Evolutionary conservation across 2,329 filamentous ascomycete species (phyloP), one percentile per base, ranked within the genome.

Genomic region (Neophaeococcomyces aloes): DNA sequence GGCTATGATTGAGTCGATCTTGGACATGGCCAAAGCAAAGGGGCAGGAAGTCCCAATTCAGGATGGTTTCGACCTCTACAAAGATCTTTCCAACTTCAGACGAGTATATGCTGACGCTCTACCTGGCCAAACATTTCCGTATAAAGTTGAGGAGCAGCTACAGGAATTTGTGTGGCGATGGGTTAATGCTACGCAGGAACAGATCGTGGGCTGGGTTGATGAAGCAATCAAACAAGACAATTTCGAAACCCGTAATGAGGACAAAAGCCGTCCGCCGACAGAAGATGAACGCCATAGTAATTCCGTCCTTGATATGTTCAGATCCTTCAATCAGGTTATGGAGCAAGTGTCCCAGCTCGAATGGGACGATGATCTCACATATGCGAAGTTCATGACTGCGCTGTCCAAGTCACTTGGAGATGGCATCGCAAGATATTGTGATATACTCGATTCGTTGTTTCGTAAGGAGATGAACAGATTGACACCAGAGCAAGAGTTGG

Each of bases 311-410:
- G 91, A 98, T 61, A 79, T 94, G 33, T 96, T 95, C 67, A 81
- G 84, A 55, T 81, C 93, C 1, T 95, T 96, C 70, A 93, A 88
- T 56, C 85, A 95, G 64, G 85, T 83, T 14, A 79, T 93, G 29
- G 83, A 95, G 51, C 86, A 93, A 56, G 78, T 98, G 43, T 79
- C 85, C 42, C 72, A 86, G 53, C 72, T 98, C 8, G 79, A 88
- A 48, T 98, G 91, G 91, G 83, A 87, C 51, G 86, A 96, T 59
- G 86, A 94, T 57, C 72, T 94, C 29, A 88, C 94, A 53, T 85
- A 94, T 59, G 89, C 91, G 30, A 86, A 88, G 49, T 98, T 98
- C 65, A 96, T 96, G 88, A 98, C 91, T 13, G 79, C 86, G 2
- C 69, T 95, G 13, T 81, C 88, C 11, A 93, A 87, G 56, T 81